A percentile compares a stretch with the other conserved stretches of the same genome.
Conservation (phyloP, 1,139 yeast species). For the Blastobotrys proliferans region DNA sequence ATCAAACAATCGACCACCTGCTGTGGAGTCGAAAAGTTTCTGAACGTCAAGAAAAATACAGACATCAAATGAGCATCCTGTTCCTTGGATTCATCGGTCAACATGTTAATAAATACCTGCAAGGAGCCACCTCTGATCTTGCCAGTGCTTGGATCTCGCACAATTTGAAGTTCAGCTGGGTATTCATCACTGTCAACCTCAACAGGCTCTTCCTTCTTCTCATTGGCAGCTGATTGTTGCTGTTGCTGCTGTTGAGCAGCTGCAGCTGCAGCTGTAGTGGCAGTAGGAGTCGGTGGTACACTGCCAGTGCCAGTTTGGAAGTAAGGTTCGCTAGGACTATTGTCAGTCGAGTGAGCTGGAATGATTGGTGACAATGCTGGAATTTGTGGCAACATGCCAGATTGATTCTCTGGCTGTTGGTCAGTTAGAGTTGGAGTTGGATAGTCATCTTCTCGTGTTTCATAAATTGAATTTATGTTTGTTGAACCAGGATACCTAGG, state of each 20-base stretch:
- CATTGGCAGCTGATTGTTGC: no score
- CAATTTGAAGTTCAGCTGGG: constrained; percentile 33
- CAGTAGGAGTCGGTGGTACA: background rate
- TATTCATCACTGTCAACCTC: constrained; percentile 15
- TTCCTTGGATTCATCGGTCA: constrained; percentile 62
- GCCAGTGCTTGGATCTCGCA: constrained; percentile 43
- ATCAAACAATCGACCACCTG: constrained; percentile 70
- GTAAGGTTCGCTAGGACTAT: constrained; percentile 14
- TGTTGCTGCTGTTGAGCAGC: background rate
- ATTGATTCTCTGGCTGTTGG: constrained; percentile 19
- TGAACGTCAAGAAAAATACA: constrained; percentile 76
- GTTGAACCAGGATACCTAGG: no score
- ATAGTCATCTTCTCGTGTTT: background rate
- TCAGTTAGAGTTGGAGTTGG: background rate
- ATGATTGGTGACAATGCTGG: constrained; percentile 20
- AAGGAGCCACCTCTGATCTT: constrained; percentile 73
- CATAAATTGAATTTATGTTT: background rate
- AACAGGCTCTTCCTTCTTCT: constrained; percentile 3
- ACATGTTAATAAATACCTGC: constrained; percentile 62
- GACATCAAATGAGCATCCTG: constrained; percentile 70
- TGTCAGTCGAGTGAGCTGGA: constrained; percentile 13
- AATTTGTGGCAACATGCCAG: constrained; percentile 19
- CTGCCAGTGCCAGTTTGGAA: constrained; percentile 10
- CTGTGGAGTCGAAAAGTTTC: constrained; percentile 65
- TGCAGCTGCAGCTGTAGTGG: background rate